Evolutionary conservation across 768 basidiomycete species (phyloP).

Genomic region (Mycena floridula): DNA sequence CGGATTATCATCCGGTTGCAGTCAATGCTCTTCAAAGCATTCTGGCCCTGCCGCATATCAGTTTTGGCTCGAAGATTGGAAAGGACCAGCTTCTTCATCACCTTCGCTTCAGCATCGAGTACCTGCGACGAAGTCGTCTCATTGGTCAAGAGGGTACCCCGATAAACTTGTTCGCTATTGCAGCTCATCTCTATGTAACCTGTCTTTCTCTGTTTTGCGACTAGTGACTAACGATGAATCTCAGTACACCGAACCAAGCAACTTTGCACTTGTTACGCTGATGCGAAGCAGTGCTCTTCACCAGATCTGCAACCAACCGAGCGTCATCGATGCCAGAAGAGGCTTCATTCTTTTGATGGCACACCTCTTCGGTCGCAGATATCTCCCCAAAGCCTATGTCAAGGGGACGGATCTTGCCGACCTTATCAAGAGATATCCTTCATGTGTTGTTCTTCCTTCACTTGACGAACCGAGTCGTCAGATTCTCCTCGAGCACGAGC

Average conservation of each 20-base stretch:
- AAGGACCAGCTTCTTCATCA: conserved; percentile 57
- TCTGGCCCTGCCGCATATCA: conserved; percentile 52
- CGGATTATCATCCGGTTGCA: conserved; percentile 41
- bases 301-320: conserved; percentile 39
- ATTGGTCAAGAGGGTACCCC: conserved; percentile 49
- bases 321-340: conserved; percentile 33
- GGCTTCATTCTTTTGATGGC: conserved; percentile 51
- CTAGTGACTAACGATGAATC: background rate
- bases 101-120: conserved; percentile 66
- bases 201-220: conserved; percentile 6
- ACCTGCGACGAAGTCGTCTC: conserved; percentile 51
- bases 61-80: conserved; percentile 49
- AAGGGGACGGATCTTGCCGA: conserved; percentile 26
- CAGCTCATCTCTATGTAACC: conserved; percentile 47
- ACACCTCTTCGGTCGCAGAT: conserved; percentile 61
- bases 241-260: conserved; percentile 62
- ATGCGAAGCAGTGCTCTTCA: conserved; percentile 56
- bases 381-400: conserved; percentile 39
- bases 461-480: conserved; percentile 32
- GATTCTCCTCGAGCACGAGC: conserved; percentile 40
- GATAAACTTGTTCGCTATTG: conserved; percentile 49
- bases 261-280: conserved; percentile 57
- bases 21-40: conserved; percentile 44
- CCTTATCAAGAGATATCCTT: conserved; percentile 42
- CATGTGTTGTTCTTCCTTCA: conserved; percentile 49